Percentiles rank a stretch among this genome's conserved stretches.
These are phyloP conservation scores for Saccharum spontaneum DNA, from an alignment of 176 grass and related monocot species.

Conservation along the genomic window DNA sequence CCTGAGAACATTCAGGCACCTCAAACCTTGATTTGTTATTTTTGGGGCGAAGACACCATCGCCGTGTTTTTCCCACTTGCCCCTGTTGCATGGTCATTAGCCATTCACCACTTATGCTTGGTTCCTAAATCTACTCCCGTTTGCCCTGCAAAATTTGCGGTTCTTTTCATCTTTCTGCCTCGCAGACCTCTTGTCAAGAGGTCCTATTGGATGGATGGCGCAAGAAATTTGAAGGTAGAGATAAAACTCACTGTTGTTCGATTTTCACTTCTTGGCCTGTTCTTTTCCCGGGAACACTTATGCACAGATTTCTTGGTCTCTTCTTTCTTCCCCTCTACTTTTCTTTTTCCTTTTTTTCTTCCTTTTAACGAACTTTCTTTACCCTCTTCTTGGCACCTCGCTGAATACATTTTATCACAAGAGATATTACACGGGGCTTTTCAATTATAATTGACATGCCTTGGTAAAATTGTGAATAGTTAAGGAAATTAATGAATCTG, in stretches of 20 bases:
- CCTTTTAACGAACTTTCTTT: background rate
- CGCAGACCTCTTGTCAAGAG: slow-evolving; percentile 4
- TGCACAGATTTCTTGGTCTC: background rate
- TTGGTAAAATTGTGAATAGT: background rate
- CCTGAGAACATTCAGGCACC: slow-evolving; percentile 24
- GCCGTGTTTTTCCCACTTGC: slow-evolving; percentile 6
- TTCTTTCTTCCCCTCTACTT: background rate
- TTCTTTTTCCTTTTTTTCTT: background rate
- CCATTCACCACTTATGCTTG: slow-evolving; percentile 22
- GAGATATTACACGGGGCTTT: slow-evolving; percentile 11
- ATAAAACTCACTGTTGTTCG: slow-evolving; percentile 4
- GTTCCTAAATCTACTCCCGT: slow-evolving; percentile 23
- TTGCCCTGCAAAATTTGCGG: background rate
- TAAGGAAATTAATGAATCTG: background rate
- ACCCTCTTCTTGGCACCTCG: background rate
- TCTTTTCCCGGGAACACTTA: background rate
- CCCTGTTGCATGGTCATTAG: slow-evolving; percentile 10
- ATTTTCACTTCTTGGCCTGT: background rate
- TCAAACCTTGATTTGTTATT: slow-evolving; percentile 46
- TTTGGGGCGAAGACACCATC: slow-evolving; percentile 35
- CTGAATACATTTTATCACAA: background rate
- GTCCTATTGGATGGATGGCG: slow-evolving; percentile 30
- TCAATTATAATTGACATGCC: background rate
- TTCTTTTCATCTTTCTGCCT: slow-evolving; percentile 18
- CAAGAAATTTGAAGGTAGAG: slow-evolving; percentile 15